A percentile compares a stretch with the other conserved stretches of the same genome.
Conservation (phyloP, 106 monocot genomes). For the Agapanthus africanus region DNA sequence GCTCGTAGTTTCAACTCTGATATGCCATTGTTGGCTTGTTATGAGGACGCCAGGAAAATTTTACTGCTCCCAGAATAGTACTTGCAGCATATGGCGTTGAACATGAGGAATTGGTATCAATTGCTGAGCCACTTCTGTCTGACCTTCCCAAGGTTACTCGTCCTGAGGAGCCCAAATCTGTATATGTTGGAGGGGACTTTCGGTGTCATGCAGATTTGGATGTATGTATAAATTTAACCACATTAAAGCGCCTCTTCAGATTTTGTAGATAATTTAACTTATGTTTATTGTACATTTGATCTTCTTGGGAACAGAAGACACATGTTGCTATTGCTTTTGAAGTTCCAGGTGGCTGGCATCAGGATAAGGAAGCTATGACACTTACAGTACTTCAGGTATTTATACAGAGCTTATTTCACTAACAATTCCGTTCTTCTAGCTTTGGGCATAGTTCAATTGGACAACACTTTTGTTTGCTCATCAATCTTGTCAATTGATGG, state of each 20-base stretch:
- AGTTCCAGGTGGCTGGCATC: conserved; percentile 84
- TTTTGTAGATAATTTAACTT: conserved; percentile 5
- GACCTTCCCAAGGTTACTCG: conserved; percentile 64
- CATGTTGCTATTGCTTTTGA: conserved; percentile 91
- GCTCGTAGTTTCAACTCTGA: too few relatives aligned
- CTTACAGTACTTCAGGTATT: conserved; percentile 77
- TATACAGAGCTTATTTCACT: not conserved
- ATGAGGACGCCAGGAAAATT: conserved; percentile 74
- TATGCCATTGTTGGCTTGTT: too few relatives aligned
- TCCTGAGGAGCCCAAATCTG: conserved; percentile 60
- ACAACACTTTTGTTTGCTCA: not conserved
- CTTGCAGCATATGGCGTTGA: conserved; percentile 89
- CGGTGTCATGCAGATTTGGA: conserved; percentile 69
- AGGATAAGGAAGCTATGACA: conserved; percentile 75
- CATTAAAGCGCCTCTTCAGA: too few relatives aligned
- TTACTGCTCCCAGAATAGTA: conserved; percentile 79
- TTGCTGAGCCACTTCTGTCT: conserved; percentile 68
- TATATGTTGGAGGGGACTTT: conserved; percentile 79
- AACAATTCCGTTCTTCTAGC: not conserved
- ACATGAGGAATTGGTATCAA: conserved; percentile 67
- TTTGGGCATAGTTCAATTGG: not conserved
- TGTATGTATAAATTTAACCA: conserved; percentile 27
- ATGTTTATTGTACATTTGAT: too few relatives aligned
- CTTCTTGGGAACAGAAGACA: conserved; percentile 60
- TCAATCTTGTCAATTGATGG: too few relatives aligned